Base-by-base conservation (phyloP, 208 protist genomes). In the Leishmania guyanensis region DNA sequence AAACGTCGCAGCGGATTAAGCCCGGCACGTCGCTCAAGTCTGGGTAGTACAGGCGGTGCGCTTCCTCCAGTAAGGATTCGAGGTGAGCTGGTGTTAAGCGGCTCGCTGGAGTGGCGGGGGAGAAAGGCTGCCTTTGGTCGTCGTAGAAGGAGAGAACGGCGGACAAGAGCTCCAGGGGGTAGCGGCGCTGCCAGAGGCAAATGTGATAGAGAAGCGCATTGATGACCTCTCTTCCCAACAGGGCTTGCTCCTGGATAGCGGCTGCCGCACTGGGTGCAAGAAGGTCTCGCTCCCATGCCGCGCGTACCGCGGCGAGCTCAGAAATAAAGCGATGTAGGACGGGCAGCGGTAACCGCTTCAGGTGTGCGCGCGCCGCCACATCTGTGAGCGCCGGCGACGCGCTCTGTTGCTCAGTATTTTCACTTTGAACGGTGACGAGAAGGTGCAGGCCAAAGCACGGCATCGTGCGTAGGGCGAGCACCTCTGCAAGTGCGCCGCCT, bases 171-270 rank as follows among this genome's bases (percentile, higher is more conserved):
- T 82, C 82, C 0, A 95, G 81, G 46, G 93, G 93, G 77, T 94
- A 85, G 0, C 90, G 89, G 12, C 93, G 86, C 81, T 97, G 93
- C 92, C 93, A 97, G 54, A 94, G 87, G 56, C 84, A 89, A 60
- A 96, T 80, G 78, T 94, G 86, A 65, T 87, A 94, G 8, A 90
- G 82, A 2, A 91, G 77, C 56, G 77, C 72, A 76, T 93, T 89
- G 26, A 73, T 53, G 51, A 71, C n/a, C 36, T 80, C 68, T 5
- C 74, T 46, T 26, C 36, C 50, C 9, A 75, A n/a, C 39, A 60
- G 39, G 3, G 74, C 73, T 46, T 73, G 72, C 33, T 66, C 54
- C 58, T 85, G 69, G 17, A 46, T 20, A 5, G 82, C 75, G 3
- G 68, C 75, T 8, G 26, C 53, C 6, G 73, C 64, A 43, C 64